Evolutionary conservation across 2,329 filamentous ascomycete species (phyloP).

Genomic region (Penicillium sp.): DNA sequence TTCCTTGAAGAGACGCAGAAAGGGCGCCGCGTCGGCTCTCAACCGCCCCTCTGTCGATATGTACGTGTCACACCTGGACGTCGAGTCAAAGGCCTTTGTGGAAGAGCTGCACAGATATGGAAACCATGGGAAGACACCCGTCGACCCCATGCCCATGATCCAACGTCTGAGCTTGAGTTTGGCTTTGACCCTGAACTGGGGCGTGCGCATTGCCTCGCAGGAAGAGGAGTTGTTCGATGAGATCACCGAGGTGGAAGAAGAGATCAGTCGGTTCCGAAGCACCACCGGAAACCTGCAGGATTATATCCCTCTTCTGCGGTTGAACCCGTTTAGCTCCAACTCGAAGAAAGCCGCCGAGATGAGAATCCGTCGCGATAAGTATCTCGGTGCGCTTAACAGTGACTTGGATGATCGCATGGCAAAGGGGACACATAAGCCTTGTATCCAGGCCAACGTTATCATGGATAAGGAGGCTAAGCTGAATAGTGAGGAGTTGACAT

Average conservation of each 20-base stretch:
- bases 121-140: slow-evolving; percentile 52
- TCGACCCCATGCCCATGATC: slow-evolving; percentile 68
- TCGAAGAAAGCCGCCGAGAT: slow-evolving; percentile 61
- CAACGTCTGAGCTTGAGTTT: slow-evolving; percentile 64
- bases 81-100: slow-evolving; percentile 64
- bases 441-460: slow-evolving; percentile 68
- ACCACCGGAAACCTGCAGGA: slow-evolving; percentile 80
- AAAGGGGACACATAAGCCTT: slow-evolving; percentile 61
- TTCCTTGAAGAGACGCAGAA: slow-evolving; percentile 62
- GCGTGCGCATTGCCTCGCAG: slow-evolving; percentile 59
- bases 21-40: slow-evolving; percentile 64
- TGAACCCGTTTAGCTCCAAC: slow-evolving; percentile 63
- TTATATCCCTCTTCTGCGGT: slow-evolving; percentile 70
- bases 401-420: slow-evolving; percentile 62
- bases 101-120: slow-evolving; percentile 61
- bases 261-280: slow-evolving; percentile 70
- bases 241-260: slow-evolving; percentile 71
- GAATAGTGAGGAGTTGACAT: slow-evolving; percentile 62
- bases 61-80: slow-evolving; percentile 62
- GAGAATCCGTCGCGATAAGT: slow-evolving; percentile 60
- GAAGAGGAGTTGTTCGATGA: slow-evolving; percentile 66
- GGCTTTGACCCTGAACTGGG: slow-evolving; percentile 66
- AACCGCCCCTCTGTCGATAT: slow-evolving; percentile 65
- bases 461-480: slow-evolving; percentile 63
- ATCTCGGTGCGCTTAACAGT: slow-evolving; percentile 57